These are phyloP conservation scores for Dipodascopsis uninucleata DNA, from an alignment of 805 yeast species.

Conservation along the genomic window DNA sequence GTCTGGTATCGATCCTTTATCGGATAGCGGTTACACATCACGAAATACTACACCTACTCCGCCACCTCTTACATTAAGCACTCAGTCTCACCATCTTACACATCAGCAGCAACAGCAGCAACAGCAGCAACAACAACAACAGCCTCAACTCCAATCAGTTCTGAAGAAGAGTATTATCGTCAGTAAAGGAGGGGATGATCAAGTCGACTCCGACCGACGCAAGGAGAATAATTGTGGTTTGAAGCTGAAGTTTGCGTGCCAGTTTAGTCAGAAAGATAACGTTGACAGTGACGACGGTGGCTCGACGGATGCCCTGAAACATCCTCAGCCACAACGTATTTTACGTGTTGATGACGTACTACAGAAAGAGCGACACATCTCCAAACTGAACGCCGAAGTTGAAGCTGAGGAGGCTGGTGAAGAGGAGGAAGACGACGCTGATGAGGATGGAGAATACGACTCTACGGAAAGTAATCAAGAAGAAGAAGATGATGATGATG, in stretches of 20 bases:
- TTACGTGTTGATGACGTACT: constrained; percentile 24
- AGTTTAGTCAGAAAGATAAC: neutral
- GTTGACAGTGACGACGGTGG: too few relatives aligned
- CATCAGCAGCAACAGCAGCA: constrained; percentile 2
- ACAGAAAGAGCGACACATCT: constrained; percentile 19
- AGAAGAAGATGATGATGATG: constrained; percentile 16
- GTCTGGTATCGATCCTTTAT: constrained; percentile 5
- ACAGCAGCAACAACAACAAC: neutral
- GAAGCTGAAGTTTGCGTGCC: constrained; percentile 1
- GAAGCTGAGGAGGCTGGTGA: constrained; percentile 15
- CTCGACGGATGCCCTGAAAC: too few relatives aligned
- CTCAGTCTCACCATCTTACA: neutral
- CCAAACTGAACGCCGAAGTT: constrained; percentile 13
- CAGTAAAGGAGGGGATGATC: constrained; percentile 4
- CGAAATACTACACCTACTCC: constrained; percentile 26
- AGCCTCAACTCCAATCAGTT: neutral
- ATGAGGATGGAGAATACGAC: neutral
- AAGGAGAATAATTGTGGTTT: too few relatives aligned
- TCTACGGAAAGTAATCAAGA: neutral
- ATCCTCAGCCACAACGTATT: constrained; percentile 23
- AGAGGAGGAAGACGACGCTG: constrained; percentile 1
- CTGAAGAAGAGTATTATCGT: constrained; percentile 18
- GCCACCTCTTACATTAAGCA: constrained; percentile 8
- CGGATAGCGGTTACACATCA: constrained; percentile 19
- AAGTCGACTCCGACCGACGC: too few relatives aligned